Percentiles rank a stretch among this genome's conserved stretches.
Evolutionary conservation across 225 moss, liverwort and hornwort genomes (phyloP).

Genomic region (Bryum argenteum): DNA sequence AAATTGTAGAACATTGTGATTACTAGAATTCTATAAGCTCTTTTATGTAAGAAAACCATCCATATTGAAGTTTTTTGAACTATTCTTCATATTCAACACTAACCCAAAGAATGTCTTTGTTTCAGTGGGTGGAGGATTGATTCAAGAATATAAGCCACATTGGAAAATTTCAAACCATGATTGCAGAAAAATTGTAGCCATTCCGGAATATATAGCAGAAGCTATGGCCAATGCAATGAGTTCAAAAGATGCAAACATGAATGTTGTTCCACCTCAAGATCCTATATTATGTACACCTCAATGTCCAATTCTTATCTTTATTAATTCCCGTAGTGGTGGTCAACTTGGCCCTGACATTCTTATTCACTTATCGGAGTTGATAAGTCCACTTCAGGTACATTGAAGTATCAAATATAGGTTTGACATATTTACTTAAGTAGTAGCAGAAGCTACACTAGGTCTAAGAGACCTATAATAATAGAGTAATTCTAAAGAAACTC

Average conservation of each 20-base stretch:
- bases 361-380: conserved; percentile 12
- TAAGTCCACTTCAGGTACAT: conserved; percentile 15
- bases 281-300: background rate
- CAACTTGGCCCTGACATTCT: conserved; percentile 17
- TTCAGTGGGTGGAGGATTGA: background rate
- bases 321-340: conserved; percentile 18
- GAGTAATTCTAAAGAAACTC: no score
- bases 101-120: background rate
- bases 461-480: no score
- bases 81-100: no score
- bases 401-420: background rate
- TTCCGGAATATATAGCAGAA: background rate
- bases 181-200: background rate
- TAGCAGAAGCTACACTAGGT: no score
- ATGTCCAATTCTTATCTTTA: conserved; percentile 16
- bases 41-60: no score
- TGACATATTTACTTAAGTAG: background rate
- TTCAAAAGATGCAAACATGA: background rate
- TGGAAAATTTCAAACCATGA: conserved; percentile 17
- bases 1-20: no score
- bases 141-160: conserved; percentile 26
- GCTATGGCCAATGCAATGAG: conserved; percentile 21
- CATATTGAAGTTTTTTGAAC: no score
- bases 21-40: no score
- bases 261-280: background rate